Base-by-base conservation (phyloP, 805 yeast species). In the Trichomonascus vanleenenianus region DNA sequence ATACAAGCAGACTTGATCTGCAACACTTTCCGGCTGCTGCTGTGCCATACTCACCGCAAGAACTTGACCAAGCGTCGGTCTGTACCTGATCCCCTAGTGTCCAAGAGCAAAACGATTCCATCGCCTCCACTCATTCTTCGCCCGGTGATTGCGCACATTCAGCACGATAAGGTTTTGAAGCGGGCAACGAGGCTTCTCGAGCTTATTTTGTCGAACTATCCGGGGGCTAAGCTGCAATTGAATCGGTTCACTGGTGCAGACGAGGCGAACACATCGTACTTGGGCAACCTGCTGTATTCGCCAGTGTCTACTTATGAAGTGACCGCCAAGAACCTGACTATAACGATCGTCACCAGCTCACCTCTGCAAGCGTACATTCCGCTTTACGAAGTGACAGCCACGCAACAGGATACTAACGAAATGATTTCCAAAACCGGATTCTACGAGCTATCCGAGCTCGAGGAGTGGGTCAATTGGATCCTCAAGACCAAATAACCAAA, bases 21-120 rank as follows among this genome's bases (percentile, higher is more conserved):
- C 38, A 64, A 62, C 11, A 74, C 75, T 41, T 62, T 84, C 19
- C 78, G 81, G 51, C 61, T 83, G 25, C 72, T 83, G 71, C 67
- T 84, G 14, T 78, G 83, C 51, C 71, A 79, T 46, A 73, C 76
- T 46, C 84, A 75, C 61, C 47, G 70, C 63, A 45, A 70, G 63
- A 55, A 76, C 67, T 52, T 67, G 68, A 43, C 64, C 58, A 37
- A 60, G 64, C 30, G 41, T 50, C 58, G 40, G 38, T 48, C 42
- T 19, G 38, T 30, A 14, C 59, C 46, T 14, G 20, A 42, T 8
- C 56, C 48, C 5, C 35, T 42, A 15, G 43, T 20, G 34, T 40
- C 43, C 2, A 49, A 34, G 38, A 34, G 35, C 2, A 38, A 38
- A 2, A 33, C 39, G 2, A 15, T 16, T 16, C 11, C n/a, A 18